Evolutionary conservation across 306 rosid species (phyloP).

Genomic region (Cucurbita moschata): DNA sequence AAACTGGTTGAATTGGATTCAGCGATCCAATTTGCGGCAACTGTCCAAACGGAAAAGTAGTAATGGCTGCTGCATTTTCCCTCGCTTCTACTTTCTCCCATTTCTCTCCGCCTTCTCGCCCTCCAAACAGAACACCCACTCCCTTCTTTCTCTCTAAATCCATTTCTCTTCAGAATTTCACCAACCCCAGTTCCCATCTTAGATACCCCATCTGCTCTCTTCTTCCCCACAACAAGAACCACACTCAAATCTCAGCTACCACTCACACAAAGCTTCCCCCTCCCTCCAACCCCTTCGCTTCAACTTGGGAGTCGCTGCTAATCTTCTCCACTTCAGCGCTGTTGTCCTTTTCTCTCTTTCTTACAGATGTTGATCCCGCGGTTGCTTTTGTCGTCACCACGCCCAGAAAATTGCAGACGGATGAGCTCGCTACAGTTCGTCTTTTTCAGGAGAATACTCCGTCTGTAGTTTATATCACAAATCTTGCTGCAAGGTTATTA

Average conservation of each 20-base stretch:
- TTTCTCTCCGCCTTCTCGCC: conserved; percentile 22
- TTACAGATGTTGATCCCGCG: conserved; percentile 51
- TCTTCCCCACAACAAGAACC: conserved; percentile 1
- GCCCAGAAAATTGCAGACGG: conserved; percentile 62
- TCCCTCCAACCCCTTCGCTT: background rate
- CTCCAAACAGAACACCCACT: conserved; percentile 19
- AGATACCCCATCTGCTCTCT: conserved; percentile 15
- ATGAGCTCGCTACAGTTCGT: conserved; percentile 92
- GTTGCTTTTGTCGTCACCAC: conserved; percentile 66
- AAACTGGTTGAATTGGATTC: background rate
- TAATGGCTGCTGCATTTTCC: conserved; percentile 42
- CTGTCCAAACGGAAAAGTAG: conserved; percentile 6
- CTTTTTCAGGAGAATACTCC: conserved; percentile 89
- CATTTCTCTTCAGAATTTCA: conserved; percentile 16
- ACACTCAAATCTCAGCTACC: background rate
- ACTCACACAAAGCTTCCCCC: background rate
- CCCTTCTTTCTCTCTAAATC: conserved; percentile 23
- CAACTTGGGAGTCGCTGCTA: conserved; percentile 32
- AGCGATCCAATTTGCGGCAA: conserved; percentile 2
- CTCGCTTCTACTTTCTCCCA: conserved; percentile 46
- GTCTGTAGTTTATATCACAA: conserved; percentile 87
- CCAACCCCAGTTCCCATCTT: background rate
- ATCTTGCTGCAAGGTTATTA: conserved; percentile 61
- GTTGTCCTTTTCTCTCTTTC: conserved; percentile 49
- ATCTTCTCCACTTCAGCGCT: conserved; percentile 56